Evolutionary conservation across 352 stramenopile species (phyloP), one percentile per base, ranked within the genome.

Genomic region (Phytophthora macrochlamydospora): DNA sequence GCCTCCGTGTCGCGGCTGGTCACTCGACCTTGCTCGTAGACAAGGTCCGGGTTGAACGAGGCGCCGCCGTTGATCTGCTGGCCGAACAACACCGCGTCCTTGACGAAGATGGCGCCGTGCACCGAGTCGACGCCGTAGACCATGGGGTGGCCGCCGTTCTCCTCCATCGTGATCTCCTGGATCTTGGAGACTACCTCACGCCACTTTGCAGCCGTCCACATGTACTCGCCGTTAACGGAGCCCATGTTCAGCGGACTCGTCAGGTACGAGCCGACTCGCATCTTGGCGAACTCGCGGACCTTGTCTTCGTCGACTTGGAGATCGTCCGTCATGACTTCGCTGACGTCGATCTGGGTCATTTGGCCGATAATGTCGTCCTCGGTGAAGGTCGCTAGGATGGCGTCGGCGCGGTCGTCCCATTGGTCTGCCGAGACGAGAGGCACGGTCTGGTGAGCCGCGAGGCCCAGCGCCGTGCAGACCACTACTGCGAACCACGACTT

Each of bases 61-160:
- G 91, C 81, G 0, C 82, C 91, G 8, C 85, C 56, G 45, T 93
- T 93, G 63, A 97, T 83, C 46, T 93, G 87, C 57, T 96, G 87
- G 1, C 81, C 82, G 37, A 94, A 92, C 33, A 95, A 75, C 6
- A 82, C 72, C 7, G 90, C 77, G 32, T 77, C 81, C 35, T 73
- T 56, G 29, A 95, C 67, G 62, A 94, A 94, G 63, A 85, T 93
- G 2, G 87, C 87, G 7, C 90, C 90, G 56, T 96, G 88, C 6
- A 94, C 81, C 38, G 76, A 92, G 66, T 97, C 90, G n/a, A 97
- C 68, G 6, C 90, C 90, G 65, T 85, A 95, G 46, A 97, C 69
- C 4, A 89, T 65, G 12, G 80, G 85, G 33, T 82, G 62, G n/a
- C 68, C 67, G 14, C 59, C 67, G 28, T 80, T 79, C 28, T 85